Evolutionary conservation across 1,284 basidiomycete genomes (phyloP), one percentile per base, ranked within the genome.

Genomic region (Volvariella surrecta): DNA sequence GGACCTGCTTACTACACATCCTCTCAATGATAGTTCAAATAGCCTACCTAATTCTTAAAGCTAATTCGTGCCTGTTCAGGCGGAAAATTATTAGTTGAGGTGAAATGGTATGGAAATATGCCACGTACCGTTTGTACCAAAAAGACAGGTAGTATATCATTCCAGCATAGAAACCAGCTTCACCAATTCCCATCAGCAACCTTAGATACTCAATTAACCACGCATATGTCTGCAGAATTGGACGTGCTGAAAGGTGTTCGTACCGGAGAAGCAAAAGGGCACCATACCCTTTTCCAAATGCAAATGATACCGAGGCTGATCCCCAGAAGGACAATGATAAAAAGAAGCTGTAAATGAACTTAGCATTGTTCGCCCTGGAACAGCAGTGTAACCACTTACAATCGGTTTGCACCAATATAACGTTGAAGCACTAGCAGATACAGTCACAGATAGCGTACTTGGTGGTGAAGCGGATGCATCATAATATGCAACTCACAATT

Each of bases 61-160:
- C 73, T n/a, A 75, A 61, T 52, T 76, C 74, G 30, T 66, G 62
- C 48, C 72, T 74, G 42, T 3, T 45, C 4, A 19, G 19, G 7
- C 2, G 39, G 32, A 22, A 43, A 32, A 32, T 20, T 32, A 15
- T 22, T 15, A 13, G 13, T 2, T 52, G n/a, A n/a, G n/a, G 52
- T 54, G 39, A 53, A 44, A 39, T 52, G 55, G 42, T 54, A 54
- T 15, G 52, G 56, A n/a, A n/a, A n/a, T n/a, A n/a, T n/a, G n/a
- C n/a, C n/a, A 31, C 58, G 53, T 55, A 56, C 72, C 73, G 59
- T 47, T 59, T 65, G 43, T 65, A 67, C 73, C 74, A 76, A 54
- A 76, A 76, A 0, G 73, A 74, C 19, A 77, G 54, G 50, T 76
- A 77, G 48, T 75, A 76, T 4, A 75, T 74, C 66, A 74, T 71